Evolutionary conservation across 2,329 filamentous ascomycete species (phyloP), one percentile per base, ranked within the genome.

Genomic region (Trichoderma brevicompactum): DNA sequence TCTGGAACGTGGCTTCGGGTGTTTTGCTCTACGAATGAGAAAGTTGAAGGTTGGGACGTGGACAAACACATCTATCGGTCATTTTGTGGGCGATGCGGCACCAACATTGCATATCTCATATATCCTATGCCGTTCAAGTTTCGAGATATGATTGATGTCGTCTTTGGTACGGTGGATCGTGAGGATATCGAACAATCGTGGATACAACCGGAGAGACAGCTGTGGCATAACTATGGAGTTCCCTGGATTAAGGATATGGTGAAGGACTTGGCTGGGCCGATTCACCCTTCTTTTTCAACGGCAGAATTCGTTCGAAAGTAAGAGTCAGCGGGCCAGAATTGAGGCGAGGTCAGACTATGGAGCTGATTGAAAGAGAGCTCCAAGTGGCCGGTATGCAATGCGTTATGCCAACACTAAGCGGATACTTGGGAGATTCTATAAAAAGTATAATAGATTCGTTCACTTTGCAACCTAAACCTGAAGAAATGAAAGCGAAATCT

Each of bases 241-340:
- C n/a, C 10, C 46, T 48, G 41, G 41, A 59, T 59, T 10, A 48
- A 48, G 55, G 55, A 59, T 15, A 34, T 23, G 28, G 55, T 59
- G 2, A 48, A 48, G 15, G 55, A 46, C n/a, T 19, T 59, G 28
- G 55, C 34, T 9, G 55, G 55, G 38, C 28, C 41, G 34, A 59
- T 36, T 34, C 56, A 38, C 23, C 56, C 43, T 7, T 49, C 62
- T 61, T 19, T 65, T 64, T 19, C 66, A 89, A 90, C 71, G 7
- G 52, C 36, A 2, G 12, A 54, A 0, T 54, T 40, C 41, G 13
- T 41, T 41, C 10, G 13, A 1, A 54, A 7, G 19, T 41, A 43
- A 38, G 36, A 8, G 7, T 10, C 2, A 38, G 36, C 36, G 36
- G 10, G 10, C 36, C 7, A 10, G 36, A 7, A 10, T 38, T 38